A percentile compares a stretch with the other conserved stretches of the same genome.
Evolutionary conservation across 306 rosid species (phyloP).

Genomic region (Acacia confusa): DNA sequence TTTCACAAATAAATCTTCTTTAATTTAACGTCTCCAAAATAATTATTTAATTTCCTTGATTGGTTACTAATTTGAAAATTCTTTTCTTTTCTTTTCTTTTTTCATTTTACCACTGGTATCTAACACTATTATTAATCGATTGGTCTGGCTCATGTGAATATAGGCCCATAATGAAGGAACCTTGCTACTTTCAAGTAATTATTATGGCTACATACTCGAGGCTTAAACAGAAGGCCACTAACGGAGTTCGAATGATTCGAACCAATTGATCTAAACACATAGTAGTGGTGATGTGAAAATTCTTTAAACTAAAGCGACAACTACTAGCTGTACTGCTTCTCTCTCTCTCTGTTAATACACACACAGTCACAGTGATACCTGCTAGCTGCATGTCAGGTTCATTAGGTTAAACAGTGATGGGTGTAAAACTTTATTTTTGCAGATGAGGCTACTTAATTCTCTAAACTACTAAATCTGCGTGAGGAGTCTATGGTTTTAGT

Average conservation of each 20-base stretch:
- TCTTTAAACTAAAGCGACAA: neutral
- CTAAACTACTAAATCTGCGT: neutral
- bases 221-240: fast-evolving
- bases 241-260: no score
- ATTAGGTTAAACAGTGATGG: neutral
- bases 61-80: neutral
- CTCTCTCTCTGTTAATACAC: neutral
- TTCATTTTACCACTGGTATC: no score
- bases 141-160: no score
- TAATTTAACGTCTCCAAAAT: neutral
- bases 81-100: no score
- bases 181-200: no score
- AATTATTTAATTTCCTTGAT: neutral
- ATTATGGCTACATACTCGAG: no score
- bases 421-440: neutral
- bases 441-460: neutral
- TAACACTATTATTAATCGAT: no score
- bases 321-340: neutral
- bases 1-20: neutral
- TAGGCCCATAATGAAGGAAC: no score
- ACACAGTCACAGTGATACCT: neutral
- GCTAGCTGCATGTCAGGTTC: neutral
- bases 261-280: no score
- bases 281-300: neutral
- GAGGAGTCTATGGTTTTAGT: neutral